Percentiles rank a stretch among this genome's conserved stretches.
These are phyloP conservation scores for Alternaria sp. DNA, from an alignment of 2,329 filamentous ascomycete species.

Conservation along the genomic window DNA sequence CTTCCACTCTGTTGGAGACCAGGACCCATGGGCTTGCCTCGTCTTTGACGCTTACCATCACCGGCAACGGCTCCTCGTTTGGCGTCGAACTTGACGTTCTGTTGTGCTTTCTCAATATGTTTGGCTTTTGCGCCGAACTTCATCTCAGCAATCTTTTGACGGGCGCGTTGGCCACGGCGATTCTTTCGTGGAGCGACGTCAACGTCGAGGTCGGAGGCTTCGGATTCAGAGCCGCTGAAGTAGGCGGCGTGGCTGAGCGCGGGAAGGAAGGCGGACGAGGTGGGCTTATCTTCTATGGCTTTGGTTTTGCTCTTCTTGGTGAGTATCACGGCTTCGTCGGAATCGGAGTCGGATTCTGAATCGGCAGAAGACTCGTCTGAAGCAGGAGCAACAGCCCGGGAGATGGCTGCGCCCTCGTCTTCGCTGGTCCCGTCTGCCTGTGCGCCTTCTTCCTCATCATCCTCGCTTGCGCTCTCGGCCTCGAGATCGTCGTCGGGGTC, in stretches of 20 bases:
- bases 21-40: constrained; percentile 26
- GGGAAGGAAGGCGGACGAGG: constrained; percentile 72
- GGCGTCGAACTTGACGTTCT: constrained; percentile 66
- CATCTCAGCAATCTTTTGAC: constrained; percentile 80
- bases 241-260: constrained; percentile 80
- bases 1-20: constrained; percentile 43
- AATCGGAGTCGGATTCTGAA: constrained; percentile 21
- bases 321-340: constrained; percentile 21
- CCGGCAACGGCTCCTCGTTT: constrained; percentile 66
- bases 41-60: constrained; percentile 33
- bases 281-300: constrained; percentile 18
- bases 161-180: constrained; percentile 76
- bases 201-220: constrained; percentile 66
- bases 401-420: not conserved
- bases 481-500: constrained; percentile 31
- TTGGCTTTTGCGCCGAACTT: constrained; percentile 78
- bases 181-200: constrained; percentile 71
- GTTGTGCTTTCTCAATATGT: constrained; percentile 63
- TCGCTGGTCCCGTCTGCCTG: constrained; percentile 14
- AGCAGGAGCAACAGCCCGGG: constrained; percentile 20
- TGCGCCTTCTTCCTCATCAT: constrained; percentile 10
- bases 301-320: constrained; percentile 30
- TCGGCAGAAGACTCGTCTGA: constrained; percentile 24
- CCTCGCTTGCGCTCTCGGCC: constrained; percentile 21
- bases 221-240: constrained; percentile 77